These are phyloP conservation scores for Magnaporthiopsis poae DNA, from an alignment of 2,329 filamentous ascomycete genomes.

Conservation along the genomic window DNA sequence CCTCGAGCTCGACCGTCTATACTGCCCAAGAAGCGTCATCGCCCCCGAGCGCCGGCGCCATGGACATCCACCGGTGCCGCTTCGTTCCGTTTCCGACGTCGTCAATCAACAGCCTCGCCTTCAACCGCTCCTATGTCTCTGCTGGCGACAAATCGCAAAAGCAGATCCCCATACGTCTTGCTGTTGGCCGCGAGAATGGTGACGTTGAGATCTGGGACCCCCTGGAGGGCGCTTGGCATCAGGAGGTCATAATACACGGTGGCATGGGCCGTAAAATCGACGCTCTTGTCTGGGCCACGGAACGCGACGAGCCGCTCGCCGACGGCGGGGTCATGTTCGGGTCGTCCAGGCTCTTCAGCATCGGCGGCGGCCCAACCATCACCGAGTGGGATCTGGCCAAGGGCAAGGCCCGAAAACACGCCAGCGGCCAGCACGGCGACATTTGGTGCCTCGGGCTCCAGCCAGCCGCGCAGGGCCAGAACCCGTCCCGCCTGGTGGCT, in stretches of 20 bases:
- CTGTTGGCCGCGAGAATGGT: constrained; percentile 84
- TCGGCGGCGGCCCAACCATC: constrained; percentile 82
- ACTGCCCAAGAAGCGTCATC: background rate
- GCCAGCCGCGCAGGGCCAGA: constrained; percentile 40
- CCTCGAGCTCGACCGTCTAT: background rate
- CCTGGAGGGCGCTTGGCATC: constrained; percentile 69
- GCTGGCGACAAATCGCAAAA: constrained; percentile 35
- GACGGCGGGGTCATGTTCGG: constrained; percentile 53
- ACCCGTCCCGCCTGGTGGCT: constrained; percentile 46
- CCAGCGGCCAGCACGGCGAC: constrained; percentile 85
- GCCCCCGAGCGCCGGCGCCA: constrained; percentile 26
- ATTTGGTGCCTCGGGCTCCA: constrained; percentile 94
- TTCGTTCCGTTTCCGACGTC: constrained; percentile 89
- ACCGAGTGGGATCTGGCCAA: constrained; percentile 90
- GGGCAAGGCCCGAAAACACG: constrained; percentile 67
- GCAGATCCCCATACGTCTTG: constrained; percentile 60
- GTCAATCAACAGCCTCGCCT: constrained; percentile 87
- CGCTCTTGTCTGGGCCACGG: constrained; percentile 82
- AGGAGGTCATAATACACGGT: constrained; percentile 76
- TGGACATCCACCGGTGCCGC: constrained; percentile 95
- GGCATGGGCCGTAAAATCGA: constrained; percentile 81
- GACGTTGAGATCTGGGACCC: constrained; percentile 98
- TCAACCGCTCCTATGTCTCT: constrained; percentile 61
- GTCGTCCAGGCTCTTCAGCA: constrained; percentile 81
- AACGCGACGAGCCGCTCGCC: constrained; percentile 61